Percentiles rank a stretch among this genome's conserved stretches.
Conservation (phyloP, 2,329 filamentous ascomycete species). For the Simplicillium sp. region DNA sequence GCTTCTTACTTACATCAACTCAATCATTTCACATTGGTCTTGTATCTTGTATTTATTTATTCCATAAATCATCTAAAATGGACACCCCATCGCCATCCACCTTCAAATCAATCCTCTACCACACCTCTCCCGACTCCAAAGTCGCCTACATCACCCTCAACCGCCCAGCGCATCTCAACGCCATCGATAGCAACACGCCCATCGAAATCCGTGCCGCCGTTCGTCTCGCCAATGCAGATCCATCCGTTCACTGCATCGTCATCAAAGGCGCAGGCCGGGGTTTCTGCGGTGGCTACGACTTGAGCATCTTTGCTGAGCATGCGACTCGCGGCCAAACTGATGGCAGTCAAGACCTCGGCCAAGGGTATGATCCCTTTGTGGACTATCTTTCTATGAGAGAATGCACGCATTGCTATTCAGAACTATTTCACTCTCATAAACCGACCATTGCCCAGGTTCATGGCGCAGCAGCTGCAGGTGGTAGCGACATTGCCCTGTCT, state of each 20-base stretch:
- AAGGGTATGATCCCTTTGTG: constrained; percentile 7
- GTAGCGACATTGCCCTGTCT: constrained; percentile 8
- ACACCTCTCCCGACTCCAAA: constrained; percentile 6
- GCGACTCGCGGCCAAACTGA: constrained; percentile 7
- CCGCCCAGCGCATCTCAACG: constrained; percentile 8
- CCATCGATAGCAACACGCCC: constrained; percentile 7
- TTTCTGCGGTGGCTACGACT: constrained; percentile 9
- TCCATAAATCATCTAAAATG: too few species aligned
- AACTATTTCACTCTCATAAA: constrained; percentile 8
- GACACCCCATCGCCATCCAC: too few species aligned
- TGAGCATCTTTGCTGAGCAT: constrained; percentile 6
- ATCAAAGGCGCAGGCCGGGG: constrained; percentile 7
- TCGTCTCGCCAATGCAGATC: constrained; percentile 6
- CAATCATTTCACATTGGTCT: too few species aligned
- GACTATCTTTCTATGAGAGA: constrained; percentile 8
- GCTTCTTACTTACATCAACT: too few species aligned
- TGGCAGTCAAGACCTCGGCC: constrained; percentile 6
- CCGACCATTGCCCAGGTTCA: constrained; percentile 10
- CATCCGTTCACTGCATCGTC: constrained; percentile 7
- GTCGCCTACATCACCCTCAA: constrained; percentile 9
- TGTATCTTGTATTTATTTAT: too few species aligned
- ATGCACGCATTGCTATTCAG: constrained; percentile 7
- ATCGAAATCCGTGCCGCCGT: constrained; percentile 6
- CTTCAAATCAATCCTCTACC: constrained; percentile 7
- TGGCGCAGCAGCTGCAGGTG: constrained; percentile 7